These are phyloP conservation scores for Ustilaginoidea virens DNA, from an alignment of 2,329 filamentous ascomycete genomes.

Conservation along the genomic window DNA sequence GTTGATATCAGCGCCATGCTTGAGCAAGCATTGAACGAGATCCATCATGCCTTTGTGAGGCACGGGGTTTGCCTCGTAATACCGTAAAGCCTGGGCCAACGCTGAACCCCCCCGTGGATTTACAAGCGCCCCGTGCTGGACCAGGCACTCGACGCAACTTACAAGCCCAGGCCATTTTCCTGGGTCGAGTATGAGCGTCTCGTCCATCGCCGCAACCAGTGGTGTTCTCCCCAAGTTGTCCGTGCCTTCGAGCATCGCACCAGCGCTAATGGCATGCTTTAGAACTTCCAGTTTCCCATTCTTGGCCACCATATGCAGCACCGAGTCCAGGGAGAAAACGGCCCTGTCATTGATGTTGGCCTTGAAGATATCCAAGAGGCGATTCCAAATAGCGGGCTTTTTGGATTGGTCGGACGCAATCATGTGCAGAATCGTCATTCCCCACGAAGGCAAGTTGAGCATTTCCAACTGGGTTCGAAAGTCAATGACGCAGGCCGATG, in stretches of 20 bases:
- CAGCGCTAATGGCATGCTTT: too few relatives aligned
- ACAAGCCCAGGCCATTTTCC: background rate
- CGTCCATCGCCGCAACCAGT: too few relatives aligned
- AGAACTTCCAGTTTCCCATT: background rate
- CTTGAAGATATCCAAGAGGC: background rate
- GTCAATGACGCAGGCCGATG: too few relatives aligned
- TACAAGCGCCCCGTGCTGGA: conserved; percentile 1
- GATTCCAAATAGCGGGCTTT: background rate
- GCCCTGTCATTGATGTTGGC: background rate
- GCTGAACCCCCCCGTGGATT: conserved; percentile 1
- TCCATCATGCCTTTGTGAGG: background rate
- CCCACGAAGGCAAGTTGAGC: too few relatives aligned
- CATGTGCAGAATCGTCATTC: conserved; percentile 1
- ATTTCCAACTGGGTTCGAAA: too few relatives aligned
- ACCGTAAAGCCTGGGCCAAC: background rate
- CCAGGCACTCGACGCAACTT: background rate
- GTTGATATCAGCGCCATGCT: conserved; percentile 2
- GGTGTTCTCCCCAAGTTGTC: too few relatives aligned
- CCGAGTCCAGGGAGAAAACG: background rate
- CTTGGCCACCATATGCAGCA: conserved; percentile 1
- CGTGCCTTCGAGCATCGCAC: too few relatives aligned
- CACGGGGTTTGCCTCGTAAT: background rate
- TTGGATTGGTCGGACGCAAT: background rate
- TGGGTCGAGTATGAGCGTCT: too few relatives aligned
- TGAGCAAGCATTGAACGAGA: conserved; percentile 1